Percentiles rank a stretch among this genome's conserved stretches.
Conservation (phyloP, 306 rosid species). For the Inga laurina region DNA sequence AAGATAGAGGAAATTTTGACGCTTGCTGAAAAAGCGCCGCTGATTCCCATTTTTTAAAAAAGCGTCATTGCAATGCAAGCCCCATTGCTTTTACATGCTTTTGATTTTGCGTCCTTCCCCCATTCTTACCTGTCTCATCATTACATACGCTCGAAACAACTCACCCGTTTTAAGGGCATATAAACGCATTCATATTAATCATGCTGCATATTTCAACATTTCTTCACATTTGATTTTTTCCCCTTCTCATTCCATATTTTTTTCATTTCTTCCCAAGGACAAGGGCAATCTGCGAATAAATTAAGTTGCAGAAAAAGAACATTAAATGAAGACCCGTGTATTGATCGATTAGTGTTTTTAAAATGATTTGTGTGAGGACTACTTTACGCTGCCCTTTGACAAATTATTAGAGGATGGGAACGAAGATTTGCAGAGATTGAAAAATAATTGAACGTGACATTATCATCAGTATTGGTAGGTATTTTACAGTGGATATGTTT, state of each 20-base stretch:
- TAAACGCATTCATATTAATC: too few relatives aligned
- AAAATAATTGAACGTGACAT: not conserved
- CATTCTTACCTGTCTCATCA: not conserved
- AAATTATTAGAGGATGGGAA: not conserved
- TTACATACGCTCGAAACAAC: not conserved
- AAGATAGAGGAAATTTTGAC: too few relatives aligned
- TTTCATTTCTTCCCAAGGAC: not conserved
- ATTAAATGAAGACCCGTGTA: not conserved
- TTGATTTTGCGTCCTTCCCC: not conserved
- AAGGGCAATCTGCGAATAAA: not conserved
- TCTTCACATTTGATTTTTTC: not conserved
- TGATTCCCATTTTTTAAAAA: too few relatives aligned
- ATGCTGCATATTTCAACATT: not conserved
- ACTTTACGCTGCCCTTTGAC: slow-evolving; percentile 23
- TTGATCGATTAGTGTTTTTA: too few relatives aligned
- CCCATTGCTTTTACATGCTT: not conserved
- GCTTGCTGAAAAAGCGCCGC: too few relatives aligned
- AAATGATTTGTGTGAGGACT: too few relatives aligned
- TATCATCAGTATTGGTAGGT: slow-evolving; percentile 23
- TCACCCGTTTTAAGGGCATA: not conserved
- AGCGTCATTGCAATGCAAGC: too few relatives aligned
- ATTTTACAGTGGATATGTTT: slow-evolving; percentile 10
- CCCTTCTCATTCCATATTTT: not conserved
- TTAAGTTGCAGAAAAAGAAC: not conserved
- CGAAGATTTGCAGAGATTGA: slow-evolving; percentile 2